Evolutionary conservation across 2,329 filamentous ascomycete species (phyloP), one percentile per base, ranked within the genome.

Genomic region (Hypoxylon sp.): DNA sequence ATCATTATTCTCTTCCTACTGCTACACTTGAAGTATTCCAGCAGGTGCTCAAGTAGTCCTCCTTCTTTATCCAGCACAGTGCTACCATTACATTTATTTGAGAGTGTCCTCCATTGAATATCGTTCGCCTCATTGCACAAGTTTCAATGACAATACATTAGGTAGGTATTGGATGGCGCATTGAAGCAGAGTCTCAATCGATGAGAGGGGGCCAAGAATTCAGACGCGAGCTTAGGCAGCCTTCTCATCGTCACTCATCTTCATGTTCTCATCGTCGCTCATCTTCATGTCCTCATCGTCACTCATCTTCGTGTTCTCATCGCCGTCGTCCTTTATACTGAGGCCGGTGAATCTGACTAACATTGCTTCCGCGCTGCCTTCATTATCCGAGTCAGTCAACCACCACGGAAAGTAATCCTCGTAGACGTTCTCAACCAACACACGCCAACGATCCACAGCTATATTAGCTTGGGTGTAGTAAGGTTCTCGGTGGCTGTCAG

Each of bases 331-430:
- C 37, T 42, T n/a, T 17, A 5, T 3, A 37, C 2, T 37, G 33
- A 37, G 11, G 5, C 1, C 14, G 14, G 6, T 6, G 37, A 42
- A 42, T 17, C 37, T 42, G 8, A 17, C 13, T 44, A 44, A 0
- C 7, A 44, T 20, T 44, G n/a, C n/a, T 17, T 8, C 17, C 40
- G 3, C 2, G 17, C 40, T 44, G 40, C 40, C 40, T 20, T 44
- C 40, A 7, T 20, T 44, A 8, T 20, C n/a, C 40, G n/a, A 20
- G 17, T 44, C n/a, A 6, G n/a, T 10, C n/a, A 44, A 10, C 40
- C 40, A 44, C 40, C 40, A 44, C 4, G n/a, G n/a, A 44, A 44
- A 44, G n/a, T 44, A 44, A 37, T 37, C 33, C 33, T 37, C 33
- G 33, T 37, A 37, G 4, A 8, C 13, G 13, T 37, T 14, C 11